A percentile compares a stretch with the other conserved stretches of the same genome.
These are phyloP conservation scores for Hygrophoropsis aurantiaca DNA, from an alignment of 768 basidiomycete genomes.

Conservation along the genomic window DNA sequence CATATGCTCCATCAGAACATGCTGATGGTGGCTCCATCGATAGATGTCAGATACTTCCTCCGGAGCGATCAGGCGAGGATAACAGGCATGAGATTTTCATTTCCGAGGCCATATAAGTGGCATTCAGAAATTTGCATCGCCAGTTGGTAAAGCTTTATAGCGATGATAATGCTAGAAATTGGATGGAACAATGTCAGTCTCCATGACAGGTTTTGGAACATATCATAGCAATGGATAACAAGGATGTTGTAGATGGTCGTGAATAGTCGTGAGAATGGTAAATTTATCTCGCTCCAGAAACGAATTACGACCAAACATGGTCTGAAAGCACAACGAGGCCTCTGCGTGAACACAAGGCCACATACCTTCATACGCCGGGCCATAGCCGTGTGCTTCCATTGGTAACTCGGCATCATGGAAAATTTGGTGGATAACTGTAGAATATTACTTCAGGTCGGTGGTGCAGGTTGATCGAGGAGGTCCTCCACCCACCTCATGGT, in stretches of 20 bases:
- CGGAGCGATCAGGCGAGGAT: constrained; percentile 24
- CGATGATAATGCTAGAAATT: not conserved
- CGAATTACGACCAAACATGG: constrained; percentile 9
- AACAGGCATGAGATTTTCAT: constrained; percentile 34
- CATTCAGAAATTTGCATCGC: constrained; percentile 17
- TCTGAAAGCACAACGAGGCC: constrained; percentile 12
- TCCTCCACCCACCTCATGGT: too few relatives aligned
- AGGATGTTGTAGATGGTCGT: not conserved
- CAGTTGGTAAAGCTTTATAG: constrained; percentile 13
- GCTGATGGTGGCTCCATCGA: constrained; percentile 23
- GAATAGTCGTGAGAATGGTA: constrained; percentile 10
- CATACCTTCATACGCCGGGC: too few relatives aligned
- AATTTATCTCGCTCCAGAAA: constrained; percentile 9
- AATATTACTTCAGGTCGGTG: too few relatives aligned
- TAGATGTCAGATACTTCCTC: constrained; percentile 21
- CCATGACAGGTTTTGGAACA: constrained; percentile 16
- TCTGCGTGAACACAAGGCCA: not conserved
- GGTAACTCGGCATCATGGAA: too few relatives aligned
- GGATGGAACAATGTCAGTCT: constrained; percentile 7
- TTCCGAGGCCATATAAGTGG: constrained; percentile 26
- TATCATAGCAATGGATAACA: constrained; percentile 8
- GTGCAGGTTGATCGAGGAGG: too few relatives aligned
- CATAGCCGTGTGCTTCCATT: too few relatives aligned
- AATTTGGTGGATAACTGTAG: too few relatives aligned
- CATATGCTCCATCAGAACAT: constrained; percentile 27